These are phyloP conservation scores for Waitea zeae DNA, from an alignment of 1,284 basidiomycete species.

Conservation along the genomic window DNA sequence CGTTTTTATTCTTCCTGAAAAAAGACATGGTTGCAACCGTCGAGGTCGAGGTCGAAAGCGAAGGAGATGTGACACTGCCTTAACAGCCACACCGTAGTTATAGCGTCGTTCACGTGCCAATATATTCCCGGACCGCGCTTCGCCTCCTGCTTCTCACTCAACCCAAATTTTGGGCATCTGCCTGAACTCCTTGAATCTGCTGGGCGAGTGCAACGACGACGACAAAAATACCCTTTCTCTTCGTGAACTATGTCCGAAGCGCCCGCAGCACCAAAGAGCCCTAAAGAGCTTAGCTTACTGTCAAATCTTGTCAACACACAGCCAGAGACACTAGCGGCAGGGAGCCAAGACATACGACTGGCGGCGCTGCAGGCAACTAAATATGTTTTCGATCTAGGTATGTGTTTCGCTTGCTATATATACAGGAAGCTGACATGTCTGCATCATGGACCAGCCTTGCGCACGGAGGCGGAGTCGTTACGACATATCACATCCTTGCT, in stretches of 20 bases:
- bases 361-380: slow-evolving; percentile 57
- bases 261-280: too few species aligned
- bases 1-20: slow-evolving; percentile 51
- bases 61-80: slow-evolving; percentile 26
- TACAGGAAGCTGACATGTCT: slow-evolving; percentile 2
- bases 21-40: slow-evolving; percentile 37
- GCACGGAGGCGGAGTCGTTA: slow-evolving; percentile 46
- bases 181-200: not conserved
- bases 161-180: too few species aligned
- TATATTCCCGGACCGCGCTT: too few species aligned
- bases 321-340: slow-evolving; percentile 35
- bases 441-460: slow-evolving; percentile 25
- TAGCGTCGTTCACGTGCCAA: not conserved
- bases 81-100: too few species aligned
- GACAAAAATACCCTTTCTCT: too few species aligned
- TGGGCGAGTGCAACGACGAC: not conserved
- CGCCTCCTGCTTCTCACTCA: too few species aligned
- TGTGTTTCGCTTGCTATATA: slow-evolving; percentile 10
- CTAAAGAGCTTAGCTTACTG: slow-evolving; percentile 27
- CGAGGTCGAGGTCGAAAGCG: not conserved
- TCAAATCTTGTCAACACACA: slow-evolving; percentile 33
- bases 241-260: too few species aligned
- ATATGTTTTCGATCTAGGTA: slow-evolving; percentile 70
- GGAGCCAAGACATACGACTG: slow-evolving; percentile 35
- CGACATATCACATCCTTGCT: slow-evolving; percentile 55